Evolutionary conservation across 306 rosid genomes (phyloP), one percentile per base, ranked within the genome.

Genomic region (Cotoneaster glaucophyllus): DNA sequence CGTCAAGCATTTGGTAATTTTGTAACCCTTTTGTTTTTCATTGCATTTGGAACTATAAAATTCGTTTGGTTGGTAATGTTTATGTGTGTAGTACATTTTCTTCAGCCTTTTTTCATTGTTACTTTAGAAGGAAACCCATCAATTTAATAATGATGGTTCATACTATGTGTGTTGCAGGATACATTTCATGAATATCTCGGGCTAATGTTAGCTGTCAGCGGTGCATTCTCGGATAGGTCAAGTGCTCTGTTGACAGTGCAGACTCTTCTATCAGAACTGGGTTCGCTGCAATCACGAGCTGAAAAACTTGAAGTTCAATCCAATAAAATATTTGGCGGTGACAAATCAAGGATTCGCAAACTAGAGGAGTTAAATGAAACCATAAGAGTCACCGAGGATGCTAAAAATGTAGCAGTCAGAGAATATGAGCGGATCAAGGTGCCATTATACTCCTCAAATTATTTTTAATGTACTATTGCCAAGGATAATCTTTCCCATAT

Each of bases 341-440:
- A 92, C 84, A 90, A 88, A 76, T 81, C 96, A 14, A 90, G 96
- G 85, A 80, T 44, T 77, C 93, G 82, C 39, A 95, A 90, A 74
- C 78, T 90, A 50, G 96, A 95, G 83, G 96, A 95, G 90, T 82
- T 95, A 77, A 90, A 90, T 56, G 98, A 95, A 80, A 90, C 96
- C 39, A 82, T 87, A 69, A 86, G 83, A 81, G 89, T 58, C 41
- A 90, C 97, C 5, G 97, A 92, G 83, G 96, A 90, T 77, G 97
- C 97, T 26, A 90, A 95, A 87, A 87, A 81, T 81, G 79, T 90
- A 66, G 96, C 98, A 66, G 82, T 82, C 18, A 82, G 93, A 83
- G 98, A 95, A 82, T 95, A 95, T 65, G 96, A 89, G 79, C 89
- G 95, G 65, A 95, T 95, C 76, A 95, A 95, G 98, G 98, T 88